Conservation (phyloP, 2,329 filamentous ascomycete species). For the Rutstroemia sp. region DNA sequence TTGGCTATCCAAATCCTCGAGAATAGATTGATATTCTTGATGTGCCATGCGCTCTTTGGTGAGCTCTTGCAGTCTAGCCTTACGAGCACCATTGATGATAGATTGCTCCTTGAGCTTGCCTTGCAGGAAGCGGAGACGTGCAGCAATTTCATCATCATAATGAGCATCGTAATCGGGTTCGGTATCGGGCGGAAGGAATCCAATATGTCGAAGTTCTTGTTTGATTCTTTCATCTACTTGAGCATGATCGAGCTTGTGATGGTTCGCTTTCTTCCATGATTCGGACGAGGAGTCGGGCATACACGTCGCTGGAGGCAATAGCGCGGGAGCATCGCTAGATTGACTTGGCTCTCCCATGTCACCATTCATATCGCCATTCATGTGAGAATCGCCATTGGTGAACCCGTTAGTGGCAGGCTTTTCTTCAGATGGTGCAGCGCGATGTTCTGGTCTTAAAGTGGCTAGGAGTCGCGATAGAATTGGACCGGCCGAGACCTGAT, state of each 20-base stretch:
- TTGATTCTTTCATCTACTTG: conserved; percentile 87
- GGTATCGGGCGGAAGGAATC: conserved; percentile 66
- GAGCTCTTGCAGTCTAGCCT: conserved; percentile 76
- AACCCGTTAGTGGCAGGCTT: conserved; percentile 47
- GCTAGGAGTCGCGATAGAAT: conserved; percentile 76
- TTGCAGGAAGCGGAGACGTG: conserved; percentile 79
- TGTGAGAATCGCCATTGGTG: conserved; percentile 39
- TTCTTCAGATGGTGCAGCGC: conserved; percentile 48
- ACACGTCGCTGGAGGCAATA: conserved; percentile 61
- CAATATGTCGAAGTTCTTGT: conserved; percentile 84
- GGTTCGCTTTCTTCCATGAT: conserved; percentile 70
- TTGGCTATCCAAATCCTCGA: conserved; percentile 91
- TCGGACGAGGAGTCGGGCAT: conserved; percentile 73
- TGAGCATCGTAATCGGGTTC: conserved; percentile 78
- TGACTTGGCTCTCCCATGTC: conserved; percentile 24
- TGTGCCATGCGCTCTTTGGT: conserved; percentile 90
- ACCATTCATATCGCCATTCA: conserved; percentile 38
- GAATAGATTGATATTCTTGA: conserved; percentile 94
- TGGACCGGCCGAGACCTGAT: conserved; percentile 82
- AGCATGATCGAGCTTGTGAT: conserved; percentile 72
- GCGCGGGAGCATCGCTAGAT: conserved; percentile 23
- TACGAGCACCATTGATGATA: conserved; percentile 83
- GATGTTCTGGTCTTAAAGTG: conserved; percentile 70
- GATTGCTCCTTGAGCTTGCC: conserved; percentile 74
- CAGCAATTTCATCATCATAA: conserved; percentile 90